phyloP scores from a whole-genome alignment of 805 yeast species.

The Nadsonia fulvescens region DNA sequence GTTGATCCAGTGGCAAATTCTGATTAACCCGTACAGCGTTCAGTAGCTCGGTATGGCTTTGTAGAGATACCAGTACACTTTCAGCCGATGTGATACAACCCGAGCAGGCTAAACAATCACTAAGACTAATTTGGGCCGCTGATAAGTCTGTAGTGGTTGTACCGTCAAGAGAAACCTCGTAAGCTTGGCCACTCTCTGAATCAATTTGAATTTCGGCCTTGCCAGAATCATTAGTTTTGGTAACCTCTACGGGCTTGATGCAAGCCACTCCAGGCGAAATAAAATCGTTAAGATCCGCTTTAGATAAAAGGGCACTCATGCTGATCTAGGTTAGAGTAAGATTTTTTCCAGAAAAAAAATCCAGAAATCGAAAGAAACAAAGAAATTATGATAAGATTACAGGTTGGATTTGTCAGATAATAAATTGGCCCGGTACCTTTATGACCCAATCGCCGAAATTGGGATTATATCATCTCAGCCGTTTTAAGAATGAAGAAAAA shows the following conservation, averaged over 20 bases:
- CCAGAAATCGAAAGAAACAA: no score
- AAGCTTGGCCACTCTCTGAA: constrained; percentile 35
- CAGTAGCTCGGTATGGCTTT: constrained; percentile 66
- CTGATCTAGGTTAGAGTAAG: not conserved
- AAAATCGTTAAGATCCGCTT: constrained; percentile 85
- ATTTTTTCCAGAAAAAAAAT: no score
- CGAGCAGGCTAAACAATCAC: constrained; percentile 90
- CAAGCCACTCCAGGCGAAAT: constrained; percentile 91
- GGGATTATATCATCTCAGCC: no score
- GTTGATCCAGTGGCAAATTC: no score
- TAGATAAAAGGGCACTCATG: constrained; percentile 80
- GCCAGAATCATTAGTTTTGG: constrained; percentile 16
- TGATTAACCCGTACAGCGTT: no score
- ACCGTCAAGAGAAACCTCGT: constrained; percentile 46
- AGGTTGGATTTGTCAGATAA: no score
- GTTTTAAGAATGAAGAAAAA: no score
- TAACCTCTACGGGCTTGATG: constrained; percentile 58
- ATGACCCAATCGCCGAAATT: no score
- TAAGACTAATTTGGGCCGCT: constrained; percentile 73
- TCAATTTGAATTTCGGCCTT: constrained; percentile 40
- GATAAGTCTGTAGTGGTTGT: constrained; percentile 30
- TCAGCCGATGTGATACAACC: constrained; percentile 98
- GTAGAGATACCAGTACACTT: constrained; percentile 78
- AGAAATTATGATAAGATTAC: no score
- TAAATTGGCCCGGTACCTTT: no score